phyloP scores from a whole-genome alignment of 2,329 filamentous ascomycete genomes.

The Fusarium avenaceum region DNA sequence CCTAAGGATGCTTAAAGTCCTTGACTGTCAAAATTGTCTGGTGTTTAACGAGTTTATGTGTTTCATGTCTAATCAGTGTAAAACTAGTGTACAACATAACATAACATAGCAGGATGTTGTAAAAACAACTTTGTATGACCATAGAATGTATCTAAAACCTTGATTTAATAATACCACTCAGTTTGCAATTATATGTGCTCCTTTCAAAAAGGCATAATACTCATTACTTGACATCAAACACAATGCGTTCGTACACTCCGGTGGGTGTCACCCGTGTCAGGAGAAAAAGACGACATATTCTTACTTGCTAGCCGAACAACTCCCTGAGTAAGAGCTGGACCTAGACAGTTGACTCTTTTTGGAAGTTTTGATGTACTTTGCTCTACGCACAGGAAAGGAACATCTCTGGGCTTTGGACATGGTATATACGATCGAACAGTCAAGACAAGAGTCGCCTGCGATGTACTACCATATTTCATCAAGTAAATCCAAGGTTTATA shows the following conservation, averaged over 20 bases:
- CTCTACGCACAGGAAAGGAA: neutral
- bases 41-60: conserved; percentile 44
- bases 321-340: no score
- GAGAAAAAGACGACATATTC: no score
- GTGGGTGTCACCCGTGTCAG: no score
- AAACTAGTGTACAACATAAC: conserved; percentile 21
- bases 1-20: conserved; percentile 36
- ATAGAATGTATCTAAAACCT: conserved; percentile 29
- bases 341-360: no score
- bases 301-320: no score
- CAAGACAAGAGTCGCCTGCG: neutral
- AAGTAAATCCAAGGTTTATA: neutral
- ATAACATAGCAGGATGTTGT: conserved; percentile 19
- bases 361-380: neutral
- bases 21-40: neutral
- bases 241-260: no score
- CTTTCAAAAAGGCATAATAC: neutral
- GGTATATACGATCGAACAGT: neutral
- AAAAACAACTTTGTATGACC: conserved; percentile 18
- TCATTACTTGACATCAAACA: no score
- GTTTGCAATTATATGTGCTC: neutral
- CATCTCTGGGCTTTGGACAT: neutral
- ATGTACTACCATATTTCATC: neutral
- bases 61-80: conserved; percentile 38
- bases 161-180: conserved; percentile 26